phyloP scores from a whole-genome alignment of 2,329 filamentous ascomycete genomes.

The Cercospora canescens region DNA sequence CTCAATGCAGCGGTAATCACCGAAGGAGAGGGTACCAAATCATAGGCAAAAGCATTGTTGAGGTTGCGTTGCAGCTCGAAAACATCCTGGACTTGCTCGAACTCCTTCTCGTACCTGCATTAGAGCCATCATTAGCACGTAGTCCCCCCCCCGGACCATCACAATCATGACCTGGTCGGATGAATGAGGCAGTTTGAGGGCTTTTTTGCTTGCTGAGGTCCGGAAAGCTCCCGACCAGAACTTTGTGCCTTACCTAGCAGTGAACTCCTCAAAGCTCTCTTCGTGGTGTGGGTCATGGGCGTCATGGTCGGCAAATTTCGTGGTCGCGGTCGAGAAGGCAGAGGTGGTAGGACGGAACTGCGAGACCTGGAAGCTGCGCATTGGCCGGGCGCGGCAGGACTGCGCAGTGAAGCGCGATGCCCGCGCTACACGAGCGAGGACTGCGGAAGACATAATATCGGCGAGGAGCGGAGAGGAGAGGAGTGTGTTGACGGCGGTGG shows the following conservation, averaged over 20 bases:
- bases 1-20: conserved; percentile 90
- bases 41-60: conserved; percentile 99
- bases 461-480: conserved; percentile 22
- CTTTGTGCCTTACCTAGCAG: conserved; percentile 71
- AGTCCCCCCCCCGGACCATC: neutral
- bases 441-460: conserved; percentile 31
- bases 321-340: conserved; percentile 55
- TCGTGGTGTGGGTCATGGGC: conserved; percentile 68
- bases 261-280: conserved; percentile 99
- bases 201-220: conserved; percentile 20
- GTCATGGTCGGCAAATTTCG: conserved; percentile 37
- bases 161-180: conserved; percentile 11
- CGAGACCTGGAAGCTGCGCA: conserved; percentile 26
- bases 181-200: conserved; percentile 32
- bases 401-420: conserved; percentile 26
- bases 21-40: conserved; percentile 92
- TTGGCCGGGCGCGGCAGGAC: conserved; percentile 23
- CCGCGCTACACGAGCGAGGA: conserved; percentile 30
- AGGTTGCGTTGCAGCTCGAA: conserved; percentile 98
- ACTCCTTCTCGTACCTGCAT: conserved; percentile 97
- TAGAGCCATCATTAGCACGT: conserved; percentile 15
- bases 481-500: conserved; percentile 13
- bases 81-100: conserved; percentile 94
- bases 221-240: neutral
- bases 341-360: conserved; percentile 31